Percentiles rank a stretch among this genome's conserved stretches.
phyloP scores from a whole-genome alignment of 306 rosid species.

The Prunus kanzakura region DNA sequence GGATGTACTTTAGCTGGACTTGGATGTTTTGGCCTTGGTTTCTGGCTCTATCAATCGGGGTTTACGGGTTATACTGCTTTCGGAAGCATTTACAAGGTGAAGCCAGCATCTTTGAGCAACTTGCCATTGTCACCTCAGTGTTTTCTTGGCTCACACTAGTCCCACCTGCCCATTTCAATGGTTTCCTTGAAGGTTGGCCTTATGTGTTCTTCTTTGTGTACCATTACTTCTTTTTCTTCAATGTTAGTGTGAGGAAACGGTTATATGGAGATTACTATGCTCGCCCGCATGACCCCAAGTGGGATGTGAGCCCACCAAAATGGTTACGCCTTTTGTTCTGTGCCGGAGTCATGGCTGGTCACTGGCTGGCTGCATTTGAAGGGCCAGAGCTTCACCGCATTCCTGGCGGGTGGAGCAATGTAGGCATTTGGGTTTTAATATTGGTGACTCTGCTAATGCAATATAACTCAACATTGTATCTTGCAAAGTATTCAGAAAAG shows the following conservation, averaged over 20 bases:
- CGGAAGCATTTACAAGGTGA: constrained; percentile 59
- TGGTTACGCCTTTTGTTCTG: constrained; percentile 65
- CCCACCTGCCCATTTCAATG: constrained; percentile 84
- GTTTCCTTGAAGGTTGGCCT: constrained; percentile 97
- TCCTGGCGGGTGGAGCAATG: constrained; percentile 69
- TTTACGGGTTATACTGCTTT: constrained; percentile 67
- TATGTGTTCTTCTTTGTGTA: constrained; percentile 79
- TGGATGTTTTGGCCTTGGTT: constrained; percentile 97
- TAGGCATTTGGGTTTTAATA: constrained; percentile 67
- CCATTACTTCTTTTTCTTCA: constrained; percentile 93
- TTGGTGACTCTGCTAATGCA: constrained; percentile 64
- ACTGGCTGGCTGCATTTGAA: constrained; percentile 95
- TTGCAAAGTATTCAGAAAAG: constrained; percentile 87
- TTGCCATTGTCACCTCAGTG: constrained; percentile 67
- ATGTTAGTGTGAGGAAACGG: constrained; percentile 73
- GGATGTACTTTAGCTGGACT: constrained; percentile 98
- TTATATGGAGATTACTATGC: constrained; percentile 75
- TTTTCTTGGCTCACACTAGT: constrained; percentile 96
- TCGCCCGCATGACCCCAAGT: constrained; percentile 81
- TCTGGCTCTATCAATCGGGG: constrained; percentile 47
- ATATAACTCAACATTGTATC: constrained; percentile 75
- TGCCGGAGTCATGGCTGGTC: constrained; percentile 62
- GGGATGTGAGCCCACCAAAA: constrained; percentile 68
- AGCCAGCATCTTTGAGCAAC: constrained; percentile 73
- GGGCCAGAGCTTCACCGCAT: constrained; percentile 84